Evolutionary conservation across 495 filamentous ascomycete species (phyloP), one percentile per base, ranked within the genome.

Genomic region (Penicillium malachiteum): DNA sequence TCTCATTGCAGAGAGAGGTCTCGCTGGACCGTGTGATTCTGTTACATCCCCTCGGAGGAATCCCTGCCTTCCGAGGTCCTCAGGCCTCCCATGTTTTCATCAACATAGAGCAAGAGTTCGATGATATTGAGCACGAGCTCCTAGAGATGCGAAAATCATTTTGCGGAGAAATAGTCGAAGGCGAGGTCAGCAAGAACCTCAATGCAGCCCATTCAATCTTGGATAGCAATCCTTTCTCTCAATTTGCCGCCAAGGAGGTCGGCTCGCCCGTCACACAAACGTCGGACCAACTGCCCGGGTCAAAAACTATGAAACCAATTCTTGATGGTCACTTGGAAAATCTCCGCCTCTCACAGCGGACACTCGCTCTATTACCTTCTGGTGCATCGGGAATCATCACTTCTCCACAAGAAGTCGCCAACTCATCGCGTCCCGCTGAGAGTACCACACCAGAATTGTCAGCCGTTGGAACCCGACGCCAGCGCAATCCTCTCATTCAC

Each of bases 401-500:
- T 2, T 96, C 89, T 5, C 91, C 94, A 3, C 67, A 81, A 30
- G 91, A 95, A 57, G 93, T 90, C 5, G 88, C 92, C 34, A 84
- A 84, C 55, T 83, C 82, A 35, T 76, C 82, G 32, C 68, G 73
- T 47, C 32, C 75, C 41, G 53, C 73, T 54, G 67, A 78, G 54
- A 60, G 73, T 9, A 60, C 71, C 30, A 17, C 58, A 5, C 50
- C 67, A 11, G 64, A 83, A 32, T 71, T 84, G 1, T 84, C 86
- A 5, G 84, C 83, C 44, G 88, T 92, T 1, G 82, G 84, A 43
- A 92, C 90, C 0, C 81, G 91, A 55, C 80, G 83, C 48, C 86
- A 87, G 66, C 85, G 89, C 58, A 97, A 99, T 64, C 91, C 92
- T 1, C 80, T 99, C 10, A 97, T 99, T 51, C 94, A 97, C 71